Evolutionary conservation across 345 rosid species (phyloP).

Genomic region (Lepidium sativum): DNA sequence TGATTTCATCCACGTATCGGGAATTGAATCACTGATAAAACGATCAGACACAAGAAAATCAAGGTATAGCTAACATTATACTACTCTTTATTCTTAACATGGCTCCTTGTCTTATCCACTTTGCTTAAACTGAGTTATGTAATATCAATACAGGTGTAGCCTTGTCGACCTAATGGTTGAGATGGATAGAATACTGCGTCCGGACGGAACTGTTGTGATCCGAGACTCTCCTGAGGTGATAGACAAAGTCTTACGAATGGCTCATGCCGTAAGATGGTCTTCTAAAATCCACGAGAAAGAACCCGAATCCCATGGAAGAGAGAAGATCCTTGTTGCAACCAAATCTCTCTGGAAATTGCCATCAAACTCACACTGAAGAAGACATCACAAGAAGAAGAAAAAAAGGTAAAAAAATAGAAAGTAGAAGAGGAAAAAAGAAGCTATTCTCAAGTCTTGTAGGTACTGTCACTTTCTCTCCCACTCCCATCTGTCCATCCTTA

Average conservation of each 20-base stretch:
- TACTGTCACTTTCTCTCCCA: slow-evolving; percentile 23
- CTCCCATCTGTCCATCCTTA: slow-evolving; percentile 2
- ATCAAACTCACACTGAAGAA: slow-evolving; percentile 39
- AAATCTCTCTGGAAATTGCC: slow-evolving; percentile 58
- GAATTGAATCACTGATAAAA: slow-evolving; percentile 68
- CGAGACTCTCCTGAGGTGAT: slow-evolving; percentile 77
- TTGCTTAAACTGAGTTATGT: not conserved
- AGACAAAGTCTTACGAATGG: slow-evolving; percentile 62
- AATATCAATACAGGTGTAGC: slow-evolving; percentile 53
- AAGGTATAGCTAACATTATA: slow-evolving; percentile 28
- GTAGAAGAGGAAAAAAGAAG: not conserved
- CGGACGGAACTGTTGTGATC: slow-evolving; percentile 71
- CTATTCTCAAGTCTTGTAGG: slow-evolving; percentile 33
- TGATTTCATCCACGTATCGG: slow-evolving; percentile 81
- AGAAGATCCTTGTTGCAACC: slow-evolving; percentile 63
- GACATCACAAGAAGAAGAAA: not conserved
- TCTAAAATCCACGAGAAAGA: slow-evolving; percentile 53
- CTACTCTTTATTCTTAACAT: not conserved
- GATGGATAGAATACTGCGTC: slow-evolving; percentile 88
- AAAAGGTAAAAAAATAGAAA: too few relatives aligned
- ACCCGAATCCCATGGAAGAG: slow-evolving; percentile 64
- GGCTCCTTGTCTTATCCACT: not conserved
- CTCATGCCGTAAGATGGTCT: slow-evolving; percentile 69
- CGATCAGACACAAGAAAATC: slow-evolving; percentile 39
- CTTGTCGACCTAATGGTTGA: slow-evolving; percentile 86